Percentiles rank a stretch among this genome's conserved stretches.
Conservation (phyloP, 2,329 filamentous ascomycete species). For the Talaromyces albobiverticillius region DNA sequence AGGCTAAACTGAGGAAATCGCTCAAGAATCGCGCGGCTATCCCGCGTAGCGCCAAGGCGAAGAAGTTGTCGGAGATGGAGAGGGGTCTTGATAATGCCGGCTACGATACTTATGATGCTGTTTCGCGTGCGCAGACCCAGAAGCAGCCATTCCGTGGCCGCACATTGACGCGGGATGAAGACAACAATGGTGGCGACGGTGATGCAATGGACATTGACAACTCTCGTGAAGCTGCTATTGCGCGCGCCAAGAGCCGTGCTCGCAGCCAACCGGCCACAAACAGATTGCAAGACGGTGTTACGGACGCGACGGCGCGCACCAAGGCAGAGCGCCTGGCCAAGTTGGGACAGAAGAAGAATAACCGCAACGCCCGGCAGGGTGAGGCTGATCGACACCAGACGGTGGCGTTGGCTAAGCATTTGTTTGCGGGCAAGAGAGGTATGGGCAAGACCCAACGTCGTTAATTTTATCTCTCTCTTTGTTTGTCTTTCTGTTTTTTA, state of each 20-base stretch:
- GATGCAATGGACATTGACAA: conserved; percentile 65
- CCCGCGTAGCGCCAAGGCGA: conserved; percentile 75
- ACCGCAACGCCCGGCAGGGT: conserved; percentile 93
- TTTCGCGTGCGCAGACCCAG: conserved; percentile 65
- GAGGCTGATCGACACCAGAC: conserved; percentile 90
- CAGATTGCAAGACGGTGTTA: conserved; percentile 55
- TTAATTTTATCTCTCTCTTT: conserved; percentile 23
- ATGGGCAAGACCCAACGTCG: conserved; percentile 74
- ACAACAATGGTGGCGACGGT: conserved; percentile 63
- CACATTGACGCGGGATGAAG: conserved; percentile 62
- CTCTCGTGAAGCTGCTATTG: conserved; percentile 47
- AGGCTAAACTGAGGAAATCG: conserved; percentile 89
- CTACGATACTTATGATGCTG: conserved; percentile 69
- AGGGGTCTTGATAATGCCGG: conserved; percentile 80
- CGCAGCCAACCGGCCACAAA: conserved; percentile 52
- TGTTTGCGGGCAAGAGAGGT: conserved; percentile 88
- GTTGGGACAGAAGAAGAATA: conserved; percentile 96
- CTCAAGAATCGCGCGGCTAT: conserved; percentile 97
- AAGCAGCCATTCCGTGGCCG: conserved; percentile 62
- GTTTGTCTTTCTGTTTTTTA: background rate
- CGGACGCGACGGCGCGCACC: conserved; percentile 60
- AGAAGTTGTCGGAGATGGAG: conserved; percentile 83
- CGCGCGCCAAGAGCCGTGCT: conserved; percentile 71
- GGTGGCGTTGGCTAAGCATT: conserved; percentile 79
- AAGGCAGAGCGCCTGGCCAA: conserved; percentile 87